phyloP scores from a whole-genome alignment of 1,139 yeast species.

The Tardiomyces depauwii region DNA sequence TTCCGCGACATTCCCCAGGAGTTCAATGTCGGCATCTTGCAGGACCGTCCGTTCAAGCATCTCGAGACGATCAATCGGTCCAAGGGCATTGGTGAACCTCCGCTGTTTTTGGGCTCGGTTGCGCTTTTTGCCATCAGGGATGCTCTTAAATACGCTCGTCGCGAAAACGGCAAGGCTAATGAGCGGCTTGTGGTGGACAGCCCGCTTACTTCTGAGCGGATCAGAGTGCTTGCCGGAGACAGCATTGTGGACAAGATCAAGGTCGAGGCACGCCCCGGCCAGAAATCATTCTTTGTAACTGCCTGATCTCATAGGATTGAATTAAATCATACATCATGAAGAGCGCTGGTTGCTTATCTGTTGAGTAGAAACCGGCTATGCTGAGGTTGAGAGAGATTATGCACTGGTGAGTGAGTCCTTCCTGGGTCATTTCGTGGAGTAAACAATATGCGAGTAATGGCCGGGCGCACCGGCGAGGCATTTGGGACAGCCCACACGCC shows the following conservation, averaged over 20 bases:
- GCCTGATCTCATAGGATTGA: slow-evolving; percentile 12
- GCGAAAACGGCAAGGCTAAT: slow-evolving; percentile 17
- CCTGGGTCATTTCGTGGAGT: not conserved
- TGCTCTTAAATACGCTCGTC: slow-evolving; percentile 29
- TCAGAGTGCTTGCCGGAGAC: slow-evolving; percentile 31
- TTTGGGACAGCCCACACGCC: slow-evolving; percentile 9
- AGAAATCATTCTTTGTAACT: slow-evolving; percentile 26
- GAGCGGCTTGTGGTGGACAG: slow-evolving; percentile 19
- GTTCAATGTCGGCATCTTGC: slow-evolving; percentile 30
- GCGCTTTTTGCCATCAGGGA: slow-evolving; percentile 35
- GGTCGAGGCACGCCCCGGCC: slow-evolving; percentile 26
- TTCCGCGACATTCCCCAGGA: slow-evolving; percentile 34
- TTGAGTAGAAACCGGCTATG: not conserved
- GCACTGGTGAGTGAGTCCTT: not conserved
- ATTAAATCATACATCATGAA: not conserved
- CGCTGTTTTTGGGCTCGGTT: slow-evolving; percentile 31
- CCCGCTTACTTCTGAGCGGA: slow-evolving; percentile 32
- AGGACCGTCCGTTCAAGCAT: slow-evolving; percentile 31
- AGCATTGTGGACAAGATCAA: slow-evolving; percentile 19
- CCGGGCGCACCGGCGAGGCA: slow-evolving; percentile 13
- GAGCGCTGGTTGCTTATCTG: no score
- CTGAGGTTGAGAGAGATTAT: not conserved
- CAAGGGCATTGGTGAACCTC: slow-evolving; percentile 40
- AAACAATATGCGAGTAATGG: slow-evolving; percentile 13
- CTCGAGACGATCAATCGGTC: slow-evolving; percentile 32